A percentile compares a stretch with the other conserved stretches of the same genome.
Conservation (phyloP, 306 rosid species). For the Ormosia emarginata region DNA sequence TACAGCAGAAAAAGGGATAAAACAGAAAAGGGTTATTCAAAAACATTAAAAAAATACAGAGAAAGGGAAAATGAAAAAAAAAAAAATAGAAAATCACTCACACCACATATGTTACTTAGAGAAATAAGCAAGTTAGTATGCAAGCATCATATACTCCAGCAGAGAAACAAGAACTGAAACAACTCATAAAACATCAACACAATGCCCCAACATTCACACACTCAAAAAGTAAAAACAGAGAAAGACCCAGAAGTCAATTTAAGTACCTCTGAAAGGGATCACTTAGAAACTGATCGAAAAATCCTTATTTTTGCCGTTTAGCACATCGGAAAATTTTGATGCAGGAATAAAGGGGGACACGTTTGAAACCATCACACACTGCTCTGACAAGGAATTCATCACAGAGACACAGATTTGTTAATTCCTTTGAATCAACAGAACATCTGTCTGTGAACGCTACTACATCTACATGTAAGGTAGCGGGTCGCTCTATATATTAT, state of each 20-base stretch:
- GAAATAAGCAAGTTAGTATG: not conserved
- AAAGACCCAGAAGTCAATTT: conserved; percentile 12
- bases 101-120: not conserved
- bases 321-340: too few relatives aligned
- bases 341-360: not conserved
- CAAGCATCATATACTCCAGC: not conserved
- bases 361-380: not conserved
- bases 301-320: not conserved
- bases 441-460: too few relatives aligned
- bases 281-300: conserved; percentile 4
- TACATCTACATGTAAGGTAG: not conserved
- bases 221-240: not conserved
- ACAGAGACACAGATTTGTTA: not conserved
- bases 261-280: not conserved
- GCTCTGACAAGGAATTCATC: not conserved
- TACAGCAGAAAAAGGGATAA: not conserved
- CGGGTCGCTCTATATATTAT: too few relatives aligned
- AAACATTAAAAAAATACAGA: not conserved
- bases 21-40: not conserved
- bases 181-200: not conserved
- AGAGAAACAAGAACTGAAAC: not conserved
- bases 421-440: too few relatives aligned
- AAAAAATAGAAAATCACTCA: not conserved
- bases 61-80: not conserved
- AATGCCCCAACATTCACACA: not conserved